phyloP scores from a whole-genome alignment of 177 flowering plant species.

The Vitis hybrid region DNA sequence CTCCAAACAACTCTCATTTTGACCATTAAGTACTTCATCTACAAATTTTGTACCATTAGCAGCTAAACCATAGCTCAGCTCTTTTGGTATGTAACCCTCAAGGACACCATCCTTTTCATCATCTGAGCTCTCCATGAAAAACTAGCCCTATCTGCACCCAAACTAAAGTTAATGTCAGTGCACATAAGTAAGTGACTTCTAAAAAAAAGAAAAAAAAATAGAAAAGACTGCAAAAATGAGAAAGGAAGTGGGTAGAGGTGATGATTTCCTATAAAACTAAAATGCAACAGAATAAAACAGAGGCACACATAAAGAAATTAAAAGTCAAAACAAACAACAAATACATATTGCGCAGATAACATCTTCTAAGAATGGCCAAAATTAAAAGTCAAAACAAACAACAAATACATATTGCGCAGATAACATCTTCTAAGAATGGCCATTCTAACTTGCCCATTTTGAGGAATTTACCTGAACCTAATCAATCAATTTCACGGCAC shows the following conservation, averaged over 20 bases:
- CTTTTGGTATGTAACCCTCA: constrained; percentile 30
- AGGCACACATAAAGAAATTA: neutral
- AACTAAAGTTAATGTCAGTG: neutral
- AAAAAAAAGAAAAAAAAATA: neutral
- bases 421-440: neutral
- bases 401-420: neutral
- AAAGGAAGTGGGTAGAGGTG: neutral
- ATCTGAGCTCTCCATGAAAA: constrained; percentile 55
- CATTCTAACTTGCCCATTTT: neutral
- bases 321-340: neutral
- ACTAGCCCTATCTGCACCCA: constrained; percentile 12
- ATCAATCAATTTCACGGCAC: too few relatives aligned
- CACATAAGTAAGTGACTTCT: neutral
- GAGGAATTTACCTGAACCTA: too few relatives aligned
- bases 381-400: neutral
- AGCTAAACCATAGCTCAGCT: constrained; percentile 18
- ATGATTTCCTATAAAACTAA: neutral
- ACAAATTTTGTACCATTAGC: constrained; percentile 44
- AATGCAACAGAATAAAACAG: neutral
- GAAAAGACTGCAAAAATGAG: neutral
- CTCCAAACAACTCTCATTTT: constrained; percentile 43
- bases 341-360: neutral
- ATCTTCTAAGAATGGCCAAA: neutral
- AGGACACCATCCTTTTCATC: constrained; percentile 47
- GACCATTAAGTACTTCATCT: constrained; percentile 55